phyloP scores from a whole-genome alignment of 192 early-diverging fungal genomes.

The Diversispora epigaea region DNA sequence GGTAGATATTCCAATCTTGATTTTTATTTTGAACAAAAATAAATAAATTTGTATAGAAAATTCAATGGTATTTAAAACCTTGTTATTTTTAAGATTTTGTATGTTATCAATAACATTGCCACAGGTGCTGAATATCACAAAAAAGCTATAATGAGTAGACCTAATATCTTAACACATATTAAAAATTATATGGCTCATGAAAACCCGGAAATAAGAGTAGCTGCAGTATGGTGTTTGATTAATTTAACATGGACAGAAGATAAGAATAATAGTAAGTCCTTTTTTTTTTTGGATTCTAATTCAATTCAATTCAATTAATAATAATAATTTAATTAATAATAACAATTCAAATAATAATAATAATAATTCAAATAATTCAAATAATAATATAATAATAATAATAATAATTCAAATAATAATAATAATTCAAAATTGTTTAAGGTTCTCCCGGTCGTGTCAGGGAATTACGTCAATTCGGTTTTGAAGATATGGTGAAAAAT shows the following conservation, averaged over 20 bases:
- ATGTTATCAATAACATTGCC: conserved; percentile 71
- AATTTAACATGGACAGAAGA: conserved; percentile 74
- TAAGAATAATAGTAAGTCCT: conserved; percentile 34
- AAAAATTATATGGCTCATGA: conserved; percentile 56
- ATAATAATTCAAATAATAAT: too few relatives aligned
- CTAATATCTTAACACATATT: conserved; percentile 50
- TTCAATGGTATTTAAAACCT: conserved; percentile 6
- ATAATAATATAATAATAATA: too few relatives aligned
- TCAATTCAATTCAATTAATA: too few relatives aligned
- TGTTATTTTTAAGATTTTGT: conserved; percentile 51
- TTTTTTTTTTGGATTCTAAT: conserved; percentile 2
- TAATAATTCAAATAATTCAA: neutral
- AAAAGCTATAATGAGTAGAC: conserved; percentile 55
- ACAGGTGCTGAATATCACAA: conserved; percentile 66
- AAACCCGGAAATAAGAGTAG: conserved; percentile 58
- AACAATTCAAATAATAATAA: too few relatives aligned
- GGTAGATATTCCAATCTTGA: conserved; percentile 29
- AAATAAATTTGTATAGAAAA: conserved; percentile 15
- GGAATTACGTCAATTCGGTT: conserved; percentile 53
- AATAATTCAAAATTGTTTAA: neutral
- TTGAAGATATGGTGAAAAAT: conserved; percentile 55
- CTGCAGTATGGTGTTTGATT: conserved; percentile 70
- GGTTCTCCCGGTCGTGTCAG: conserved; percentile 48
- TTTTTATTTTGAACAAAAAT: neutral
- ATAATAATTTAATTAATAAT: too few relatives aligned